Evolutionary conservation across 1,284 basidiomycete genomes (phyloP), one percentile per base, ranked within the genome.

Genomic region (Fomes fomentarius): DNA sequence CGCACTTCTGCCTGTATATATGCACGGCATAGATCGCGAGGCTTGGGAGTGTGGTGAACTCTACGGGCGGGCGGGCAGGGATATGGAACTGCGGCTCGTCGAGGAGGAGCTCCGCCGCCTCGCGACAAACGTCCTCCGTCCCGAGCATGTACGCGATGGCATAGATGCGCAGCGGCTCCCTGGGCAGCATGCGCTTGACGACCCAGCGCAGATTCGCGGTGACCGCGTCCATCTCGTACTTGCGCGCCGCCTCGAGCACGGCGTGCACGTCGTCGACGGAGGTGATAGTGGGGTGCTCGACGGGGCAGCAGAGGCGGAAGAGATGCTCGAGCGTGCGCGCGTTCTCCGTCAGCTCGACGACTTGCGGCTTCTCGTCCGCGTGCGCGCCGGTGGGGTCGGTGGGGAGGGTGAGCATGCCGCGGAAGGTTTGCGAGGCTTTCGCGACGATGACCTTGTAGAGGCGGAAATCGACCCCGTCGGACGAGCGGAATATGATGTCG

Each of bases 321-420:
- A 87, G 65, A 12, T 69, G 63, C 53, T 83, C 78, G 33, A 86
- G 72, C 1, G 77, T 79, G 24, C 69, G 55, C 3, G 73, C 66
- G 35, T 80, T 76, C 58, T 85, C 84, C 3, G 55, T 45, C 22
- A 58, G 42, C 17, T 25, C 4, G 11, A 61, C 49, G n/a, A 56
- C 40, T 9, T 50, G 50, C n/a, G 47, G 40, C n/a, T 46, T 24
- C 14, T n/a, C 35, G 1, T 21, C 11, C 31, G n/a, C 3, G 15
- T 8, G 4, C 4, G 6, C 26, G 21, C 14, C 3, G 15, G 31
- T 10, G 8, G 83, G 81, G 24, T 31, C 24, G 14, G 33, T 15
- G n/a, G 52, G 52, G 19, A 51, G 34, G 22, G 38, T 12, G 35
- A 54, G 19, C 83, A 58, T 43, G 19, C 39, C 52, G 14, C 43